Evolutionary conservation across 1,139 yeast genomes (phyloP).

Genomic region (Candida dubliniensis): DNA sequence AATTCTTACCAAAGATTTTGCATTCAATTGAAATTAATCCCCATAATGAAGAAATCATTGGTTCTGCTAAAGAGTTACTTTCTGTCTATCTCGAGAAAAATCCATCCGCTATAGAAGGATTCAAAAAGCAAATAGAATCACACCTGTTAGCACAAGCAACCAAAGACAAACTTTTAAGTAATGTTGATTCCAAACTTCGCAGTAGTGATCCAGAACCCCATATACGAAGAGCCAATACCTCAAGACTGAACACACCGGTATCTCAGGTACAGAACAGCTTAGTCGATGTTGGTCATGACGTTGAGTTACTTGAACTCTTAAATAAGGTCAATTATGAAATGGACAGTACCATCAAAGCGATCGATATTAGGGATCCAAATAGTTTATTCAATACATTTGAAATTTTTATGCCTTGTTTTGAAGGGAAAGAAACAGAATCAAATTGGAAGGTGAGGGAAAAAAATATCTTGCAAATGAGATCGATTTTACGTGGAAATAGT

Average conservation of each 20-base stretch:
- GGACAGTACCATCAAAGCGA: conserved; percentile 24
- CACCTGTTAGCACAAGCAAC: not conserved
- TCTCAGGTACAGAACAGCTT: not conserved
- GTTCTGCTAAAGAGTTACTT: conserved; percentile 19
- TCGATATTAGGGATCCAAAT: conserved; percentile 19
- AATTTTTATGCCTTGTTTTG: conserved; percentile 42
- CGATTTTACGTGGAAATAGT: conserved; percentile 59
- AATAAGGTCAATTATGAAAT: conserved; percentile 25
- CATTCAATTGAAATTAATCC: conserved; percentile 3
- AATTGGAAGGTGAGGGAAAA: conserved; percentile 83
- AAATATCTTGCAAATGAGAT: conserved; percentile 55
- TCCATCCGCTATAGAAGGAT: not conserved
- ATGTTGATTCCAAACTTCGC: not conserved
- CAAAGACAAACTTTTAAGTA: not conserved
- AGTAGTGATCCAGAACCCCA: not conserved
- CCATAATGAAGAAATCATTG: conserved; percentile 10
- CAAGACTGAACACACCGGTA: not conserved
- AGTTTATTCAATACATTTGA: conserved; percentile 19
- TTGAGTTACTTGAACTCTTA: conserved; percentile 19
- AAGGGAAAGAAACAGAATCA: conserved; percentile 82
- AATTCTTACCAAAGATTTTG: conserved; percentile 24
- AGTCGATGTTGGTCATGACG: not conserved
- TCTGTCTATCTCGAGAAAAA: not conserved
- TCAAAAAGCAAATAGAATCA: not conserved
- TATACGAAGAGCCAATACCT: not conserved